phyloP scores from a whole-genome alignment of 805 yeast genomes.

The Henningerozyma blattae region DNA sequence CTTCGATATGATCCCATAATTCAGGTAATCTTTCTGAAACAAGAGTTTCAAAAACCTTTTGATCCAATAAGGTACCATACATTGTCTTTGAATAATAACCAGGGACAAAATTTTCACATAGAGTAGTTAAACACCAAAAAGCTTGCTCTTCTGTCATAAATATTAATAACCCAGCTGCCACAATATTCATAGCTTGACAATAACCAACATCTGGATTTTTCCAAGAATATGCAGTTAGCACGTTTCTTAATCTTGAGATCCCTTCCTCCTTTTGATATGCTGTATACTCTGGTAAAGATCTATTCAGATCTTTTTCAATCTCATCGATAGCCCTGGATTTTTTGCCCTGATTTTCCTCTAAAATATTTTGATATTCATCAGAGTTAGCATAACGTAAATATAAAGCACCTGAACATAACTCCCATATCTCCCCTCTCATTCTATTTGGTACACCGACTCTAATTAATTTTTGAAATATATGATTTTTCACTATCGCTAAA shows the following conservation, averaged over 20 bases:
- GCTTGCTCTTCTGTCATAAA: slow-evolving; percentile 96
- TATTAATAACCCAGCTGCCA: slow-evolving; percentile 64
- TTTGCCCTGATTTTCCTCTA: slow-evolving; percentile 50
- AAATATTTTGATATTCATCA: slow-evolving; percentile 44
- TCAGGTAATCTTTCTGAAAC: slow-evolving; percentile 86
- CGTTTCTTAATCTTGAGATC: slow-evolving; percentile 71
- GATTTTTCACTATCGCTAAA: slow-evolving; percentile 60
- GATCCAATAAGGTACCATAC: slow-evolving; percentile 95
- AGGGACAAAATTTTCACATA: slow-evolving; percentile 81
- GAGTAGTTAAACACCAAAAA: slow-evolving; percentile 73
- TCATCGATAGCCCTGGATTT: slow-evolving; percentile 84
- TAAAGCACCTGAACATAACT: slow-evolving; percentile 77
- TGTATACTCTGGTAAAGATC: slow-evolving; percentile 91
- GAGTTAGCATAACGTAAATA: slow-evolving; percentile 53
- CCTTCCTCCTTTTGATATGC: slow-evolving; percentile 88
- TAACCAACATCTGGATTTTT: slow-evolving; percentile 94
- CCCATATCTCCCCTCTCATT: slow-evolving; percentile 95
- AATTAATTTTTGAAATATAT: slow-evolving; percentile 67
- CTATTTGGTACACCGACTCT: slow-evolving; percentile 93
- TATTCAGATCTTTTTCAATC: slow-evolving; percentile 87
- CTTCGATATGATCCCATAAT: slow-evolving; percentile 68
- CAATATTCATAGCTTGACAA: slow-evolving; percentile 98
- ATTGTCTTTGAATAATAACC: slow-evolving; percentile 95
- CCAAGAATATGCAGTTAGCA: slow-evolving; percentile 91
- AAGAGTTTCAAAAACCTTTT: slow-evolving; percentile 81